These are phyloP conservation scores for Plasmodium billcollinsi DNA, from an alignment of 169 alveolate species.

Conservation along the genomic window DNA sequence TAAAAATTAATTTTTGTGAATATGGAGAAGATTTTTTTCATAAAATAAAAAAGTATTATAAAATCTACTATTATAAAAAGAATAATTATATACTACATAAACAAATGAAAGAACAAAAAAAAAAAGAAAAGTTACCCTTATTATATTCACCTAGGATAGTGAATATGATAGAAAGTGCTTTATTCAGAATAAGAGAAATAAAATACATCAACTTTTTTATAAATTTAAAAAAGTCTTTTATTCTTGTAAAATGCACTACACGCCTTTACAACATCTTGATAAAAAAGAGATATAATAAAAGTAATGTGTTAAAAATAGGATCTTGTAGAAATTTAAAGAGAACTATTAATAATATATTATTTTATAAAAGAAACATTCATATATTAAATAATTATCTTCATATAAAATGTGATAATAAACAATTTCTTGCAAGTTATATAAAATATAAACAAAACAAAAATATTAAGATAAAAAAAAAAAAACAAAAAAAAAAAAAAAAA, in stretches of 20 bases:
- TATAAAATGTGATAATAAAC: neutral
- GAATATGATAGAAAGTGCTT: neutral
- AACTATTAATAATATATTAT: neutral
- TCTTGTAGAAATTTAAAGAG: conserved; percentile 4
- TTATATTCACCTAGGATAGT: neutral
- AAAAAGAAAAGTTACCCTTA: neutral
- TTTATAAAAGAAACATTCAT: too few relatives aligned
- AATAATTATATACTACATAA: neutral
- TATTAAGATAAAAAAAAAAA: neutral
- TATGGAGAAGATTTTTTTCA: conserved; percentile 64
- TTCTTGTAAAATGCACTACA: conserved; percentile 40
- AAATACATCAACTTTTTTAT: neutral
- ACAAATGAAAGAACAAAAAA: neutral
- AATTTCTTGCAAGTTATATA: neutral
- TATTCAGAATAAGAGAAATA: neutral
- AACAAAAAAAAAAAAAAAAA: conserved; percentile 34
- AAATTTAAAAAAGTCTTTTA: conserved; percentile 4
- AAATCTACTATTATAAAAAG: neutral
- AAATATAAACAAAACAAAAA: neutral
- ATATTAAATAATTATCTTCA: neutral
- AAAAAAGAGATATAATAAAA: conserved; percentile 7
- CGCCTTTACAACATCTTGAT: conserved; percentile 15
- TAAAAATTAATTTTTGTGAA: conserved; percentile 60
- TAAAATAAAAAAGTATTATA: conserved; percentile 18
- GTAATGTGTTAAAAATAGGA: conserved; percentile 16